phyloP scores from a whole-genome alignment of 305 asterid genomes.

The Fraxinus albicans region DNA sequence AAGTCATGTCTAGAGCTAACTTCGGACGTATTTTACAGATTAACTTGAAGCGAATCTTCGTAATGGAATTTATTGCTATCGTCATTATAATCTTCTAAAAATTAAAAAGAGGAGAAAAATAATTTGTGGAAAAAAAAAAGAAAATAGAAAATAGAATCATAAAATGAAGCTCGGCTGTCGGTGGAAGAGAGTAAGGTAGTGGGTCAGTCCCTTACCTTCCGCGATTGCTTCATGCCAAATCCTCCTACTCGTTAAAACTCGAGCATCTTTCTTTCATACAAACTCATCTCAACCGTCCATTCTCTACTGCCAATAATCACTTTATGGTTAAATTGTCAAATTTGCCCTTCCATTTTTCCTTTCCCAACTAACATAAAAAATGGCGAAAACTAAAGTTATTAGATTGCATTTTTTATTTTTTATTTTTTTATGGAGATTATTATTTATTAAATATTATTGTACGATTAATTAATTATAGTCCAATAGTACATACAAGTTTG shows the following conservation, averaged over 20 bases:
- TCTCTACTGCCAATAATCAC: not conserved
- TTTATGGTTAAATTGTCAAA: not conserved
- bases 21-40: not conserved
- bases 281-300: constrained; percentile 40
- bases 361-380: not conserved
- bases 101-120: not conserved
- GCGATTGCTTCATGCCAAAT: constrained; percentile 46
- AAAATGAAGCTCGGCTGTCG: constrained; percentile 34
- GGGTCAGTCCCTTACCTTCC: constrained; percentile 36
- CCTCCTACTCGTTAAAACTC: constrained; percentile 31
- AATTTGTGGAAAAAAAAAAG: not conserved
- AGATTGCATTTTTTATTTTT: too few relatives aligned
- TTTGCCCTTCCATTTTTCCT: constrained; percentile 11
- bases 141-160: not conserved
- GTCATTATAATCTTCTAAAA: not conserved
- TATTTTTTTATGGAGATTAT: not conserved
- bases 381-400: not conserved
- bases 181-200: constrained; percentile 32
- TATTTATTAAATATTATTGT: not conserved
- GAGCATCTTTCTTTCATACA: constrained; percentile 13
- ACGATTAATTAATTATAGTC: not conserved
- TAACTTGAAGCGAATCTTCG: not conserved
- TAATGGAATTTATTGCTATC: not conserved
- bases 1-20: not conserved
- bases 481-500: not conserved